A percentile compares a stretch with the other conserved stretches of the same genome.
These are phyloP conservation scores for Chamaecrista fasciculata DNA, from an alignment of 306 rosid genomes.

Conservation along the genomic window DNA sequence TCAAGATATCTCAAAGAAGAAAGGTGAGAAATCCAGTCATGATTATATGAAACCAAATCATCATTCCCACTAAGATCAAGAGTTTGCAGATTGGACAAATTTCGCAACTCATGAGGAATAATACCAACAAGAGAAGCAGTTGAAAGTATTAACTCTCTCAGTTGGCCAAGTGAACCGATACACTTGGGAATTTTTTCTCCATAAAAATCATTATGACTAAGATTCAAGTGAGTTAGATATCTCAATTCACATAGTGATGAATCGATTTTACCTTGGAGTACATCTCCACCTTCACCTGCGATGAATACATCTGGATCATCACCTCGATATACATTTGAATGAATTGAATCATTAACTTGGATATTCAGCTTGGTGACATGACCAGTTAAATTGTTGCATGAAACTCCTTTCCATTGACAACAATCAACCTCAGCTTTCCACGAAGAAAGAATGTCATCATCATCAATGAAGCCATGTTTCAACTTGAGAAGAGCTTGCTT, in stretches of 20 bases:
- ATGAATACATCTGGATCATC: too few species aligned
- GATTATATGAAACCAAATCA: background rate
- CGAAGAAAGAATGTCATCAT: too few species aligned
- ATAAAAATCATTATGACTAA: accelerated
- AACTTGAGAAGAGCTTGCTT: too few species aligned
- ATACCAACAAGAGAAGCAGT: background rate
- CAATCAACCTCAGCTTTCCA: too few species aligned
- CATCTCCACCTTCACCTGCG: too few species aligned
- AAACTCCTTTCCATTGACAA: too few species aligned
- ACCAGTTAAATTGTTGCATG: too few species aligned
- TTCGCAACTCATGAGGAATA: slow-evolving; percentile 3
- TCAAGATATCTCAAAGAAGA: slow-evolving; percentile 22
- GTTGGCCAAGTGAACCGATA: slow-evolving; percentile 21
- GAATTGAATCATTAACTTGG: too few species aligned
- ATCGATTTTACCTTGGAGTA: slow-evolving; percentile 4
- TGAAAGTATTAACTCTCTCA: background rate
- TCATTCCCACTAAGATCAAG: accelerated
- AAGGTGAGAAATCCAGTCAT: slow-evolving; percentile 32
- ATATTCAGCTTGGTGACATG: too few species aligned
- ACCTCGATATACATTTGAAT: too few species aligned
- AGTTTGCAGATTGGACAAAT: slow-evolving; percentile 24
- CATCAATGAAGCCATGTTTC: too few species aligned
- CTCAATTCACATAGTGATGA: slow-evolving; percentile 24
- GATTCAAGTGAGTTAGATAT: slow-evolving; percentile 17
- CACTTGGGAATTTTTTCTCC: slow-evolving; percentile 25